Base-by-base conservation (phyloP, 352 stramenopile genomes). In the Halophytophthora batemanensis region DNA sequence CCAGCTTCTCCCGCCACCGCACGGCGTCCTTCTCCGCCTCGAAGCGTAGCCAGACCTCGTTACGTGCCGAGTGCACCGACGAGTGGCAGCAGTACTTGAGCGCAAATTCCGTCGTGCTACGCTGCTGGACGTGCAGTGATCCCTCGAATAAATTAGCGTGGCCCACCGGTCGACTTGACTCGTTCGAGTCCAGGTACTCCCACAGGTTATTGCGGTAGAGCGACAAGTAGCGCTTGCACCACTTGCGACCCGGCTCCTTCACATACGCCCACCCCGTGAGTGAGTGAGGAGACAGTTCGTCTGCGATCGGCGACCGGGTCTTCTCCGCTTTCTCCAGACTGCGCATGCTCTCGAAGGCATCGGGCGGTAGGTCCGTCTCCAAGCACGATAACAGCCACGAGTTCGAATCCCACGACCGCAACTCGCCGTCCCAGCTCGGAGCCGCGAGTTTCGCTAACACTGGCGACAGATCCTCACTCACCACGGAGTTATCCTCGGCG, bases 61-160 rank as follows among this genome's bases (percentile, higher is more conserved):
- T 77, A 8, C 70, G 68, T 8, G 51, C 56, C 6, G 82, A 86
- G 21, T 72, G 57, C 8, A 46, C 55, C 14, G 75, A 76, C 18
- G 73, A 85, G 13, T 68, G 64, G 8, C 66, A 60, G 49, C 79
- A 83, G 50, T 77, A 90, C 52, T 76, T 77, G 43, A 86, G 64
- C 37, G 74, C 59, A 45, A 86, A 78, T 45, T 86, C 75, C 19
- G 73, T 50, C 1, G 59, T 57, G 23, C 68, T 86, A 31, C 61
- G 69, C 48, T 85, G 74, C 21, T 82, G 69, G 7, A 45, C 46
- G 46, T 84, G 66, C 23, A 93, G 61, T 0, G 68, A 78, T 15
- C 75, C 82, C 44, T 93, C 82, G 12, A 69, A 82, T 44, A 93
- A 50, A 61, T 93, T 93, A 22, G 76, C 77, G 64, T 83, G 83